Conservation (phyloP, 352 stramenopile genomes). For the Halophytophthora batemanensis region DNA sequence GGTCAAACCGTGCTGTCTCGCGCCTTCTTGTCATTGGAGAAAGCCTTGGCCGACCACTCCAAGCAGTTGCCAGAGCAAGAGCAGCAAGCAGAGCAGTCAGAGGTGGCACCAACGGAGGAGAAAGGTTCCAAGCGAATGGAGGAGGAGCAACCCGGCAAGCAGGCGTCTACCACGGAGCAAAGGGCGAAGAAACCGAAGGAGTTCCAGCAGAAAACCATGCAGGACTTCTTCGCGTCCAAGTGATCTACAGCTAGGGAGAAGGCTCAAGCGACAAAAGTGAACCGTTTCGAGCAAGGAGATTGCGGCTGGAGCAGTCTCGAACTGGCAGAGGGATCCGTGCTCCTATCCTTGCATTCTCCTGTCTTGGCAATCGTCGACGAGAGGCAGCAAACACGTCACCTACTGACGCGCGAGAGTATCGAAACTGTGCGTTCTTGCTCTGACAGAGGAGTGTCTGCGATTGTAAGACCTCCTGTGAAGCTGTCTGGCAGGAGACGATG, state of each 20-base stretch:
- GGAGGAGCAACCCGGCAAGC: neutral
- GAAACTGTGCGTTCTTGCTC: too few species aligned
- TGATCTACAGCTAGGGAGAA: slow-evolving; percentile 3
- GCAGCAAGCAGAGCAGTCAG: neutral
- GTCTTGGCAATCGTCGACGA: neutral
- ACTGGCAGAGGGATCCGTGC: too few species aligned
- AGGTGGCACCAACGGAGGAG: neutral
- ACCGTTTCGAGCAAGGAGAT: too few species aligned
- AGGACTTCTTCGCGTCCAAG: slow-evolving; percentile 25
- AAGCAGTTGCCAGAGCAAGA: neutral
- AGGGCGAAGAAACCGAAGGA: slow-evolving; percentile 23
- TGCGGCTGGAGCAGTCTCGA: too few species aligned
- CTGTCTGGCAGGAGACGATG: too few species aligned
- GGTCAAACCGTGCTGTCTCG: slow-evolving; percentile 15
- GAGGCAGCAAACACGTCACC: neutral
- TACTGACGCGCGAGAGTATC: neutral
- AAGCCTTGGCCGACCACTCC: slow-evolving; percentile 6
- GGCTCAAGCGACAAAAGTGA: slow-evolving; percentile 4
- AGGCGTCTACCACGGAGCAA: slow-evolving; percentile 11
- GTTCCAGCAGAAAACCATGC: slow-evolving; percentile 22
- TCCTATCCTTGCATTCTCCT: too few species aligned
- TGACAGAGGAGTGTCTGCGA: too few species aligned
- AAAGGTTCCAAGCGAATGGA: neutral
- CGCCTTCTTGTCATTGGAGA: slow-evolving; percentile 19
- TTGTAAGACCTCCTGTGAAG: too few species aligned